Conservation (phyloP, 2,329 filamentous ascomycete genomes). For the Monosporascus sp. region DNA sequence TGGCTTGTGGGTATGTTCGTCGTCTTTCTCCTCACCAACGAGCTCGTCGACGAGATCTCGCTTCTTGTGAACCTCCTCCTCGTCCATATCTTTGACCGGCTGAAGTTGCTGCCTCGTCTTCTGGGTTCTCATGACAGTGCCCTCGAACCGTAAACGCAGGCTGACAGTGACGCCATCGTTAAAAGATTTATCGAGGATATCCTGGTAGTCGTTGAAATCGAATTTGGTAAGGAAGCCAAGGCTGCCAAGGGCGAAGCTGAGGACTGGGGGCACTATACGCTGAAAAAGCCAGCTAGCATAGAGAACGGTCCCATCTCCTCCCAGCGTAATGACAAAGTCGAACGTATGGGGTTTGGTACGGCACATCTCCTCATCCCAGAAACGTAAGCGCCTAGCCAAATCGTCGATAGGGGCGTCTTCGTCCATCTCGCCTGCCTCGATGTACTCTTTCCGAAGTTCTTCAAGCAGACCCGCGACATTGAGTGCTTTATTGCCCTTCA, state of each 20-base stretch:
- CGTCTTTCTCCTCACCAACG: constrained; percentile 78
- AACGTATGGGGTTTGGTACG: constrained; percentile 75
- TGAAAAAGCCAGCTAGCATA: constrained; percentile 98
- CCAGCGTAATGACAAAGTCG: constrained; percentile 88
- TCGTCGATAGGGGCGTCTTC: constrained; percentile 28
- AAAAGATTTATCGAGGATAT: constrained; percentile 68
- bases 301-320: constrained; percentile 93
- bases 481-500: constrained; percentile 68
- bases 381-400: constrained; percentile 57
- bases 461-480: constrained; percentile 63
- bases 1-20: constrained; percentile 78
- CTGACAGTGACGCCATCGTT: constrained; percentile 82
- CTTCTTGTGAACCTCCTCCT: constrained; percentile 33
- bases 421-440: constrained; percentile 29
- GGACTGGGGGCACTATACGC: constrained; percentile 84
- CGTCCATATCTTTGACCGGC: constrained; percentile 19
- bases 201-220: constrained; percentile 71
- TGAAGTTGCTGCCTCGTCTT: constrained; percentile 31
- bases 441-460: constrained; percentile 47
- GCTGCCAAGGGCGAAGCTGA: constrained; percentile 87
- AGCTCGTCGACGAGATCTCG: constrained; percentile 84
- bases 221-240: constrained; percentile 96
- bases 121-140: constrained; percentile 82
- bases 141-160: constrained; percentile 83
- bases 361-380: constrained; percentile 80